Evolutionary conservation across 1,284 basidiomycete species (phyloP), one percentile per base, ranked within the genome.

Genomic region (Boletus mariae): DNA sequence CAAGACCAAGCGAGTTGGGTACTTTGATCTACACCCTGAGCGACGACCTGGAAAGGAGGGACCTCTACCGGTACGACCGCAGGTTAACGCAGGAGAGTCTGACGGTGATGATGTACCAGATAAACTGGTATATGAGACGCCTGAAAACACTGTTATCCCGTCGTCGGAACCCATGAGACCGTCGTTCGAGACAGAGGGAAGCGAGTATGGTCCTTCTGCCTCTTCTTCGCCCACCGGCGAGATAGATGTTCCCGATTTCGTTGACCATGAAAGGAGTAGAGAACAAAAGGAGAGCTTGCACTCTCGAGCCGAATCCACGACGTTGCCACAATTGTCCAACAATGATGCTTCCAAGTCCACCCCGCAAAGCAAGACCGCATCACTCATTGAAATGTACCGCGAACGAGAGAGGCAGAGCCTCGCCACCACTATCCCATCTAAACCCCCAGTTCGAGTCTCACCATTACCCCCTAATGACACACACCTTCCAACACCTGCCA

Each of bases 321-420:
- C 67, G 20, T 56, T 73, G 34, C 68, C 67, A 1, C 46, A 54
- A 38, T 54, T 60, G n/a, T 32, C 61, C 37, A 55, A 62, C 41
- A 43, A 63, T n/a, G 64, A 67, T 7, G 57, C 67, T 5, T 61
- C 69, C 17, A 59, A 55, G 13, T n/a, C 57, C 34, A 45, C 55
- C 40, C 38, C 31, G 26, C 68, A 66, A 43, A 84, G 83, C 70
- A 87, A 83, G 71, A 88, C 86, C 2, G 84, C 85, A 5, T 78
- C 82, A 3, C 74, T 91, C 47, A 91, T 91, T 60, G 86, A 90
- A 67, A 86, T 91, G 86, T 91, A 89, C 62, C 79, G 86, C 41
- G 84, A 90, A 70, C 78, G 79, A 47, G 88, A 91, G 67, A 74
- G 77, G 56, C 71, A 69, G 56, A 60, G 59, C 34, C 50, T 60